phyloP scores from a whole-genome alignment of 2,329 filamentous ascomycete species.

The Corniculantispora saksenae region DNA sequence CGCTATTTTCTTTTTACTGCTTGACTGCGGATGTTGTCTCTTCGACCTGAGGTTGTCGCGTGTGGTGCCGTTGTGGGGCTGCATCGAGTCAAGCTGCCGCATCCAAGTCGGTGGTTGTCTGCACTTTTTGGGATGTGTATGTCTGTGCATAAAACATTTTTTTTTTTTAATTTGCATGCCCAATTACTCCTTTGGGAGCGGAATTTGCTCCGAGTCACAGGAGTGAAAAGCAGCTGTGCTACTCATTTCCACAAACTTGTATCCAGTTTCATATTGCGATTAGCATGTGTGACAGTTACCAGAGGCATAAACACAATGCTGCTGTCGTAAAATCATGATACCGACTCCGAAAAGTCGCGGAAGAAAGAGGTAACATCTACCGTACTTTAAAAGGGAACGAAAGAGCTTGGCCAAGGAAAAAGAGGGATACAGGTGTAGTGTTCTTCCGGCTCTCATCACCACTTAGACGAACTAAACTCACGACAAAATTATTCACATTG shows the following conservation, averaged over 20 bases:
- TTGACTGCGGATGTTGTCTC: no score
- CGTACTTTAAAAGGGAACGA: no score
- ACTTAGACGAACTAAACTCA: background rate
- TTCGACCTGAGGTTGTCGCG: background rate
- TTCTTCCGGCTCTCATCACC: no score
- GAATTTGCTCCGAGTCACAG: background rate
- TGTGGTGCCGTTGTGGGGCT: background rate
- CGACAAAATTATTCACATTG: background rate
- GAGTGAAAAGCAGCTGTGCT: background rate
- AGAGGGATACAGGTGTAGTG: no score
- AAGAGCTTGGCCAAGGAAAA: no score
- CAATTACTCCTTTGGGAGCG: no score
- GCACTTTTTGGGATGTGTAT: no score
- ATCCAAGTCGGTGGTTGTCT: no score
- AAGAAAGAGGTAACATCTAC: no score
- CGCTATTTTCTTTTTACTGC: background rate
- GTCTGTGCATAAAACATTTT: no score
- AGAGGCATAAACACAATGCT: background rate
- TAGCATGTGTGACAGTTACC: background rate
- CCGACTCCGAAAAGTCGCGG: background rate
- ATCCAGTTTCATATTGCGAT: conserved; percentile 9
- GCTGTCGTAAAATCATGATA: background rate
- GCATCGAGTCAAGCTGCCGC: background rate
- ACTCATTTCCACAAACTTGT: conserved; percentile 1
- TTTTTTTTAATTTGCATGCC: no score